phyloP scores from a whole-genome alignment of 805 yeast species.

The Huiozyma sinensis region DNA sequence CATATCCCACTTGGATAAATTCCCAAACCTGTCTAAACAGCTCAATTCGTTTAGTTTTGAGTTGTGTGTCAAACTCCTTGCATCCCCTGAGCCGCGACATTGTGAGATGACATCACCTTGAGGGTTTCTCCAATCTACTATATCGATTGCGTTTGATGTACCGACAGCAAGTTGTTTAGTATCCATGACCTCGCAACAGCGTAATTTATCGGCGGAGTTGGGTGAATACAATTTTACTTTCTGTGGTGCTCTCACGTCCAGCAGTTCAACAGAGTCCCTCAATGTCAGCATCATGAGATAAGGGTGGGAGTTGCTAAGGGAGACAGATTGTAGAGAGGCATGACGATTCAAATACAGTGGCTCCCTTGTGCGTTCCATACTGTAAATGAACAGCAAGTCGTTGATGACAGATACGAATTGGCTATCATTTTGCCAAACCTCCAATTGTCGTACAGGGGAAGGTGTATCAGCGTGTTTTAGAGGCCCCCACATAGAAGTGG shows the following conservation, averaged over 20 bases:
- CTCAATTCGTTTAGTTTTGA: background rate
- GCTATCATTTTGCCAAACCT: constrained; percentile 1
- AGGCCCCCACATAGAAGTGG: constrained; percentile 2
- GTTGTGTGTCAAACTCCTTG: background rate
- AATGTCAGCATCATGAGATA: constrained; percentile 9
- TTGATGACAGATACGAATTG: constrained; percentile 54
- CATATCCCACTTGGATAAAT: constrained; percentile 19
- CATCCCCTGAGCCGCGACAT: background rate
- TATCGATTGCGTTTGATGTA: background rate
- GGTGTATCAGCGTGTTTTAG: constrained; percentile 12
- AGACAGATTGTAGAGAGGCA: constrained; percentile 16
- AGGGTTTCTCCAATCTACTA: background rate
- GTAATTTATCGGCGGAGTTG: background rate
- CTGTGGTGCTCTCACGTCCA: constrained; percentile 1
- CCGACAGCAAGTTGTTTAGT: background rate
- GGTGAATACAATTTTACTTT: background rate
- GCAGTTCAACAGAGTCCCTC: background rate
- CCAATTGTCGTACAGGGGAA: constrained; percentile 4
- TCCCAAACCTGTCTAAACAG: constrained; percentile 4
- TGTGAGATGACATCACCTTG: background rate
- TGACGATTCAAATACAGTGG: constrained; percentile 20
- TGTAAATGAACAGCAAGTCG: constrained; percentile 70
- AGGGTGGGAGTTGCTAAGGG: constrained; percentile 15
- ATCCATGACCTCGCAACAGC: background rate
- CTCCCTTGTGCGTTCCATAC: constrained; percentile 37